phyloP scores from a whole-genome alignment of 106 monocot genomes.

The Dioscorea zingiberensis region DNA sequence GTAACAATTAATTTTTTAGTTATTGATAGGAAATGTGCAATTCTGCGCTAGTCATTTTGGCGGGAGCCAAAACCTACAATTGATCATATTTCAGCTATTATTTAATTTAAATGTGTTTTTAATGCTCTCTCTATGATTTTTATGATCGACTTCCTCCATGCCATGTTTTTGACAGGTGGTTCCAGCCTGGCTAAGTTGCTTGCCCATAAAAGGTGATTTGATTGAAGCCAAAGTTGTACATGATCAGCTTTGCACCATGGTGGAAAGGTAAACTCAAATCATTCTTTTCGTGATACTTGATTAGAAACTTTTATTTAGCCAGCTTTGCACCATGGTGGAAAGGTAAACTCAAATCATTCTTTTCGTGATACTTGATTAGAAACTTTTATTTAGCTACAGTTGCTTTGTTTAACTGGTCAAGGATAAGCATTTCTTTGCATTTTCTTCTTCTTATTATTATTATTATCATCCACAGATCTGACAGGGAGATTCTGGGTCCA shows the following conservation, averaged over 20 bases:
- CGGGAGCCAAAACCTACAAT: no score
- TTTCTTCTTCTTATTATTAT: neutral
- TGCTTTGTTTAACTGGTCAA: no score
- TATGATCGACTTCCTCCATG: no score
- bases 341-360: constrained; percentile 30
- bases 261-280: constrained; percentile 58
- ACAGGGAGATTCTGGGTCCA: constrained; percentile 77
- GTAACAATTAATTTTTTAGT: no score
- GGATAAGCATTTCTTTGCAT: neutral
- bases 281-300: neutral
- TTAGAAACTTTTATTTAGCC: no score
- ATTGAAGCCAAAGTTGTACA: constrained; percentile 97
- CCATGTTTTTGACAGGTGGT: constrained; percentile 43
- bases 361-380: neutral
- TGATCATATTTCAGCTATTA: no score
- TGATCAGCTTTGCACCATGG: constrained; percentile 86
- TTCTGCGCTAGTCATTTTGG: no score
- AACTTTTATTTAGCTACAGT: no score
- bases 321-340: constrained; percentile 63
- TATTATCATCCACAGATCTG: constrained; percentile 43
- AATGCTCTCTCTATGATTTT: no score
- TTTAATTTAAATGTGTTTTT: no score
- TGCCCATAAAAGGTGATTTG: constrained; percentile 82
- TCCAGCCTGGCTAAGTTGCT: constrained; percentile 86
- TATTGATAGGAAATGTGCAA: no score